A percentile compares a stretch with the other conserved stretches of the same genome.
Evolutionary conservation across 2,329 filamentous ascomycete genomes (phyloP).

Genomic region (Cladosporium oxysporum): DNA sequence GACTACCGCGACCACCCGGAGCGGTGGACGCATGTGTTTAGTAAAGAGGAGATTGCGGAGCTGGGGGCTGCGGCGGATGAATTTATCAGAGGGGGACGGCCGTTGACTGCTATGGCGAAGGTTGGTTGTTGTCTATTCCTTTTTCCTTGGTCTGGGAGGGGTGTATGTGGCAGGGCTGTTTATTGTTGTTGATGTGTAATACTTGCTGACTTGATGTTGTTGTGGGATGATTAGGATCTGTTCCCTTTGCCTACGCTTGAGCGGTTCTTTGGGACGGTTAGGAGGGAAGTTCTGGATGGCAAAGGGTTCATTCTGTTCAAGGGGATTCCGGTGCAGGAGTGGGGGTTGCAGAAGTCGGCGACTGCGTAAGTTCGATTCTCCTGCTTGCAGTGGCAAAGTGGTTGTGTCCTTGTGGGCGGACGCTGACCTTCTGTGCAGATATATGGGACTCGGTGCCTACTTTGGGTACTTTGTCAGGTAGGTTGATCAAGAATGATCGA

Average conservation of each 20-base stretch:
- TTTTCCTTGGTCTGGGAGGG: neutral
- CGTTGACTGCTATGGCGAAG: conserved; percentile 66
- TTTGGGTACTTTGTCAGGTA: conserved; percentile 72
- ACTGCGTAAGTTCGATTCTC: conserved; percentile 50
- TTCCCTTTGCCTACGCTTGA: conserved; percentile 62
- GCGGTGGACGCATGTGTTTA: conserved; percentile 71
- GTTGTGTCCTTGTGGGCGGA: neutral
- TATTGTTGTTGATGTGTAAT: neutral
- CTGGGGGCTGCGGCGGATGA: conserved; percentile 64
- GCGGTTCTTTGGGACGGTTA: conserved; percentile 54
- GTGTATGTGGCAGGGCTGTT: conserved; percentile 24
- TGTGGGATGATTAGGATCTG: conserved; percentile 43
- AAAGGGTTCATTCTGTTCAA: conserved; percentile 88
- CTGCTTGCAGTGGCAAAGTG: neutral
- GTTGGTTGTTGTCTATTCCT: conserved; percentile 40
- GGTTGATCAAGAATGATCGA: neutral
- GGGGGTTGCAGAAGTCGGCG: conserved; percentile 75
- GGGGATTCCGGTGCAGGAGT: conserved; percentile 70
- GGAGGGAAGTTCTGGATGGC: conserved; percentile 69
- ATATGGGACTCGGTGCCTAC: conserved; percentile 77
- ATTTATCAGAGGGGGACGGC: conserved; percentile 63
- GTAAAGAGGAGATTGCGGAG: conserved; percentile 63
- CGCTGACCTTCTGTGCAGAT: conserved; percentile 39
- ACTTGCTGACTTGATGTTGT: neutral
- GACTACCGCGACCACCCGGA: conserved; percentile 63